Base-by-base conservation (phyloP, 2,329 filamentous ascomycete species). In the Parasarocladium wereldwijsianum region DNA sequence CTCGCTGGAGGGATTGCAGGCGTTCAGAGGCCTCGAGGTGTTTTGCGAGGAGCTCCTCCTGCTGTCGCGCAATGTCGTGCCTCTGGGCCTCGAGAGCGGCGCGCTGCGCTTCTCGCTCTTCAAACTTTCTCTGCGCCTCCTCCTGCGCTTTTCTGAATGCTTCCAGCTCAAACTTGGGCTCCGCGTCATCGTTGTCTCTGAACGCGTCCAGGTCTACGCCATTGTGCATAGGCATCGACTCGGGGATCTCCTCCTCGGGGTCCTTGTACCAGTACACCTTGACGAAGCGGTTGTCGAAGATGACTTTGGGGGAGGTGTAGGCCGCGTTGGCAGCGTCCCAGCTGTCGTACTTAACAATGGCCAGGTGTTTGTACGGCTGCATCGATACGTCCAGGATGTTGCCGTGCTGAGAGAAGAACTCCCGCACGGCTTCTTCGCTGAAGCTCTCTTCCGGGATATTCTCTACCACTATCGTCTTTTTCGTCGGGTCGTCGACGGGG, bases 261-360 rank as follows among this genome's bases (percentile, higher is more conserved):
- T 67, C 64, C 40, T 71, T 76, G 45, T 72, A 66, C 81, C 81
- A 87, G 43, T 77, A 85, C 0, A 87, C 76, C 43, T 84, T 86
- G 28, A 90, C 82, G 41, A 90, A 90, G 8, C 82, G 65, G 41
- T 87, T 90, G 43, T 86, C 78, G 44, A 87, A 90, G 25, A 90
- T 76, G 26, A 75, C 76, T 44, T 84, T 84, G 0, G 82, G 81
- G 7, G 77, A 85, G 26, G 66, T 65, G 47, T 82, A 84, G 3
- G 82, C 82, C 11, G 68, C 66, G 35, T 73, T 69, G 10, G 82
- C 82, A 10, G 70, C 55, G 6, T 63, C 62, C 64, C 76, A 79
- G 24, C 62, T 63, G 29, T 72, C 65, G 41, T 66, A 90, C 40
- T 74, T 78, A 38, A 90, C 62, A 17, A 81, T 58, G 2, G 81